Base-by-base conservation (phyloP, 2,329 filamentous ascomycete genomes). In the Aureobasidium subglaciale region DNA sequence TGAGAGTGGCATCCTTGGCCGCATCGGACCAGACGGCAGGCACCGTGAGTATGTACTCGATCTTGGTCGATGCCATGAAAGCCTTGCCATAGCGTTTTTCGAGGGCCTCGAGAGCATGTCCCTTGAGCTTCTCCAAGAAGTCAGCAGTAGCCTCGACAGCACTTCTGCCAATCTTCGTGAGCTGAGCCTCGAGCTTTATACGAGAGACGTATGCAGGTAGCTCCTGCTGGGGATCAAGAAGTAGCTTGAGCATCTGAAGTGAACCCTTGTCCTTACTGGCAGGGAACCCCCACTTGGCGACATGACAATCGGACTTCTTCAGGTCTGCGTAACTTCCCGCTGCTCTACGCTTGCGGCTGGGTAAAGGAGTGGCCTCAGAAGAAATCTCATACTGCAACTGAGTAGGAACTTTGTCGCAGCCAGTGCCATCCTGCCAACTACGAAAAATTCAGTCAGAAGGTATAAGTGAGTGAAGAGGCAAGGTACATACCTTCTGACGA, bases 21-120 rank as follows among this genome's bases (percentile, higher is more conserved):
- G 86, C 82, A 67, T 93, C 88, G 22, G 84, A 88, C 88, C 88
- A 93, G 7, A 92, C 87, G 7, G 88, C 88, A 7, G 88, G 88
- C 50, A 87, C 88, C 1, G 88, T 92, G 56, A 93, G 75, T 50
- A 92, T 86, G 63, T 88, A 91, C 59, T 91, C 84, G 35, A 90
- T 83, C 63, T 83, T 84, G 6, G 87, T 90, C 9, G 81, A 83
- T 13, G 5, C 27, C 4, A 48, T n/a, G 24, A 40, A 52, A 8
- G 11, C 16, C 38, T 22, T n/a, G 62, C 88, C 88, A 65, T 90
- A 91, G 46, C 87, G 76, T 59, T 84, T 76, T 1, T 81, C 86
- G 60, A 92, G 75, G 0, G 84, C 89, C 65, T 90, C 84, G 79
- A 90, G 88, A 34, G 87, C 90, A 66, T 91, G 87, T 57, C 80